A percentile compares a stretch with the other conserved stretches of the same genome.
These are phyloP conservation scores for Leishmania aethiopica DNA, from an alignment of 208 protist species.

Conservation along the genomic window DNA sequence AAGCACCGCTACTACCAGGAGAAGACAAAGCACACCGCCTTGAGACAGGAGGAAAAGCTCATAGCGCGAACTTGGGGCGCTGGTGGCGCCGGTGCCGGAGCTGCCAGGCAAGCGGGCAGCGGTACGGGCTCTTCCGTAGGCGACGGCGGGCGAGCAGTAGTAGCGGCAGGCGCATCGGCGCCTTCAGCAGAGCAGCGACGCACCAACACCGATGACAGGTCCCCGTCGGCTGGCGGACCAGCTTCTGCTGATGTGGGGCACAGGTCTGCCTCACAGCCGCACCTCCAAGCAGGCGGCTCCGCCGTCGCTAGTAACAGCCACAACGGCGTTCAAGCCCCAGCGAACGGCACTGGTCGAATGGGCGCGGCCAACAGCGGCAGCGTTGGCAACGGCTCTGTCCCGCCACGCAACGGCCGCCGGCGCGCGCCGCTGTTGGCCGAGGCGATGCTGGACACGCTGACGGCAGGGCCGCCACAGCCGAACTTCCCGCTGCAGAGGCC, in stretches of 20 bases:
- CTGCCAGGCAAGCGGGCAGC: not conserved
- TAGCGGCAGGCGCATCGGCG: not conserved
- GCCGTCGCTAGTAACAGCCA: not conserved
- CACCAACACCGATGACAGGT: too few species aligned
- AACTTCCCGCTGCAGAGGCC: slow-evolving; percentile 70
- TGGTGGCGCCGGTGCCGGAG: not conserved
- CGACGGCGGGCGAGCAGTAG: not conserved
- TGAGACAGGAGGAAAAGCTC: slow-evolving; percentile 54
- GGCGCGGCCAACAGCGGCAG: not conserved
- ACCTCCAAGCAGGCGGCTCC: not conserved
- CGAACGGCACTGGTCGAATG: not conserved
- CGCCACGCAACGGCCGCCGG: not conserved
- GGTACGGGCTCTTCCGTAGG: not conserved
- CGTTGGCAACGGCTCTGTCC: not conserved
- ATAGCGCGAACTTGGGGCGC: slow-evolving; percentile 53
- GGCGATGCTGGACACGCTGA: slow-evolving; percentile 36
- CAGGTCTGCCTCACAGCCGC: not conserved
- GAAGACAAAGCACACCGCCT: slow-evolving; percentile 83
- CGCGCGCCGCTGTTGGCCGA: slow-evolving; percentile 4
- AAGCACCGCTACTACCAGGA: slow-evolving; percentile 93
- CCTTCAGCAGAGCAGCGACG: not conserved
- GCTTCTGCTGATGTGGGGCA: not conserved
- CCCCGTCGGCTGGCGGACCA: not conserved
- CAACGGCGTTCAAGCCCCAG: not conserved
- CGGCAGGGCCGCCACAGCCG: slow-evolving; percentile 56